Conservation (phyloP, 257 asterid species). For the Misopates orontium region DNA sequence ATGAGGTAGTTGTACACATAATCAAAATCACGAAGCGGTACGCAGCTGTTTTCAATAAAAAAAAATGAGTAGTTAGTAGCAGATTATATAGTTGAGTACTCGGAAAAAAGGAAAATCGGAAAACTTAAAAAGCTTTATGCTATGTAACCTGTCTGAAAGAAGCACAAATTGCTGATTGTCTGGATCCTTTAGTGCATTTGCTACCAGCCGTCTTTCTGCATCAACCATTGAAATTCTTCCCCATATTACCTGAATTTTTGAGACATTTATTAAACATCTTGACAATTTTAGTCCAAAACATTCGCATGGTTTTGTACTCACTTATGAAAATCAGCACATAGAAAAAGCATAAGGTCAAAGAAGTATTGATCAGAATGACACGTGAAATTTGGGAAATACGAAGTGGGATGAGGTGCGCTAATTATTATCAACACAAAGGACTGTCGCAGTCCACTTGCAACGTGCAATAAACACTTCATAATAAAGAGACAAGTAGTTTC, state of each 20-base stretch:
- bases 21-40: constrained; percentile 83
- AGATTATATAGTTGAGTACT: constrained; percentile 8
- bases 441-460: too few species aligned
- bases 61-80: constrained; percentile 28
- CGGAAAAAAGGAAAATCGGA: constrained; percentile 18
- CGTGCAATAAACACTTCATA: too few species aligned
- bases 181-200: constrained; percentile 77
- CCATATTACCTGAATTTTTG: constrained; percentile 83
- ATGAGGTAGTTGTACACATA: constrained; percentile 93
- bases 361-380: not conserved
- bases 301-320: constrained; percentile 11
- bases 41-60: constrained; percentile 71
- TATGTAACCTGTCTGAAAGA: constrained; percentile 86
- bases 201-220: constrained; percentile 94
- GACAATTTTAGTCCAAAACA: constrained; percentile 11
- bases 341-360: not conserved
- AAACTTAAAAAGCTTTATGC: constrained; percentile 17
- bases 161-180: constrained; percentile 87
- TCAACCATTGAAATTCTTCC: constrained; percentile 98
- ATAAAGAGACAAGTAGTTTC: not conserved
- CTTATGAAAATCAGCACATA: constrained; percentile 6
- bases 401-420: not conserved
- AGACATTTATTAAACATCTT: constrained; percentile 19
- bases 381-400: not conserved
- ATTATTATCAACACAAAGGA: not conserved